Evolutionary conservation across 2,329 filamentous ascomycete genomes (phyloP), one percentile per base, ranked within the genome.

Genomic region (Talaromyces piceae): DNA sequence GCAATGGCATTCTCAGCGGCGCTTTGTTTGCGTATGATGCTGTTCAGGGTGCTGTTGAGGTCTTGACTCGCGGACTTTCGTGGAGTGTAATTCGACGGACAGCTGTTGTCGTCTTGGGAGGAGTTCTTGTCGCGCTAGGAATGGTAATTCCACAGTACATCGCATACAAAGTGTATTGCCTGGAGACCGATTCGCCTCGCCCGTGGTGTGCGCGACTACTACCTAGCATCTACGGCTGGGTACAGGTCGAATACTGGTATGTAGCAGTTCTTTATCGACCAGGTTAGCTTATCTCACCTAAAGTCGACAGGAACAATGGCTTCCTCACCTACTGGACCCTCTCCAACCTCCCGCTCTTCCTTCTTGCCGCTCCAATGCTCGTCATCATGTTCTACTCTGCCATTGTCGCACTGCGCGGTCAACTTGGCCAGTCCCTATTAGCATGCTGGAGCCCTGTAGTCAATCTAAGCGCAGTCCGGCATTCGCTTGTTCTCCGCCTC

Each of bases 191-290:
- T 25, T 27, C 61, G 33, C 54, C 73, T 49, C 74, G 87, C 51
- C 79, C 82, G 3, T 98, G 93, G 93, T 98, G 93, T 66, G 64
- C 68, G 18, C 76, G 73, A 16, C 66, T 71, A n/a, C 56, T 91
- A 11, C 93, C 93, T 3, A 95, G 89, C 65, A 91, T 98, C 54
- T 97, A 95, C 69, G 78, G 82, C 0, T 97, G 87, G 75, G 91
- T 97, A 2, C 93, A 98, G 65, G 77, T 77, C 43, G 76, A 87
- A 61, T 97, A 98, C 69, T 98, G 93, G 91, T 95, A 77, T 67
- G 82, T 68, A 18, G 37, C 13, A 9, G 31, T 9, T 41, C 20
- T 7, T 22, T 18, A 22, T 11, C 5, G 22, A 12, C 49, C 13
- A 45, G 23, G 18, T 20, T n/a, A 37, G 13, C 33, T 23, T n/a